phyloP scores from a whole-genome alignment of 768 basidiomycete species.

The Suillus cothurnatus region DNA sequence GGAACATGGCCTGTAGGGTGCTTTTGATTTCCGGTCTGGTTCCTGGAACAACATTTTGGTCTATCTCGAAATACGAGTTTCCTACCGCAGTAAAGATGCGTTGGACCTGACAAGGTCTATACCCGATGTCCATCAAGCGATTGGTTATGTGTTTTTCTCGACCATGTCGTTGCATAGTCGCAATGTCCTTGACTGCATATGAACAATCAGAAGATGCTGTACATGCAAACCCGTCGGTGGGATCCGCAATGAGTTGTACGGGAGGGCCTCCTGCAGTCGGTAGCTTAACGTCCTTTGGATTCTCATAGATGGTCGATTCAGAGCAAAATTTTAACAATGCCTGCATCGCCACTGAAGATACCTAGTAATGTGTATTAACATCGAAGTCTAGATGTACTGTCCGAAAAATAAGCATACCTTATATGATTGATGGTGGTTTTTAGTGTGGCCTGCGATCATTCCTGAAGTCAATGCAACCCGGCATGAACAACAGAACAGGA shows the following conservation, averaged over 20 bases:
- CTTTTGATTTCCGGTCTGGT: background rate
- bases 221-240: background rate
- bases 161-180: background rate
- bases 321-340: background rate
- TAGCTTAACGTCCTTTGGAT: background rate
- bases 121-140: rapidly evolving
- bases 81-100: background rate
- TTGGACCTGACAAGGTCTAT: background rate
- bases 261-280: background rate
- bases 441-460: no score
- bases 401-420: no score
- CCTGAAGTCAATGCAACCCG: no score
- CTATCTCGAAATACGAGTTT: background rate
- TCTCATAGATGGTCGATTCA: rapidly evolving
- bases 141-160: background rate
- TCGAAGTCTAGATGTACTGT: no score
- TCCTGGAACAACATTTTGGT: background rate
- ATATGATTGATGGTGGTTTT: no score
- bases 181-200: background rate
- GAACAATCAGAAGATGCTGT: rapidly evolving
- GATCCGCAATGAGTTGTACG: background rate
- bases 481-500: no score
- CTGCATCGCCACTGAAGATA: background rate
- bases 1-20: background rate
- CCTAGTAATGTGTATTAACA: background rate